Evolutionary conservation across 805 yeast genomes (phyloP), one percentile per base, ranked within the genome.

Genomic region (Candida sakaeoensis): DNA sequence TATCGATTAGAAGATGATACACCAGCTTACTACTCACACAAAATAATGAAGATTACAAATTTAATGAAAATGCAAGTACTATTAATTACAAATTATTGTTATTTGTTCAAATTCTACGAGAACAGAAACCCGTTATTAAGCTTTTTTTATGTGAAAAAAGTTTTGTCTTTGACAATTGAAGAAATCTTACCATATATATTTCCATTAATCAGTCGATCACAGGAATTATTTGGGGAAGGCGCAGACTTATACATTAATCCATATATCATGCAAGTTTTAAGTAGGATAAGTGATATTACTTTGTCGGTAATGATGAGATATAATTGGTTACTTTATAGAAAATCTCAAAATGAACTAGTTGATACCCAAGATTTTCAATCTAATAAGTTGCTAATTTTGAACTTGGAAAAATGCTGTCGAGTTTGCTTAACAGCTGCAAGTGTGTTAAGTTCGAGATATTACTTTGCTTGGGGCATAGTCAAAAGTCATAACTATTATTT

Each of bases 401-500:
- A 38, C n/a, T 25, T 48, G 19, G 39, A 37, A 19, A 46, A 44
- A 36, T 38, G 45, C 25, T 30, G 37, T 12, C 36, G 43, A 15
- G 32, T 43, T 2, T 44, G 3, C 53, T 57, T 10, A 22, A 45
- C 26, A n/a, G 50, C 43, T 12, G 54, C 10, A 47, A 57, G 5
- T 44, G 61, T 25, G 66, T 58, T 83, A 25, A 76, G 85, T 15
- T 65, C 61, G 16, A 69, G 78, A 46, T 82, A 80, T 52, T 79
- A 78, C 41, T 80, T 80, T 53, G 84, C 88, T 2, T 79, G 82
- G 79, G 73, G 83, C 54, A 70, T 82, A 53, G 66, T 76, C 31
- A 81, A 80, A 49, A 81, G 83, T 1, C 75, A 74, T 36, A 57
- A 54, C 4, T 69, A 63, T 33, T 50, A 78, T 19, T 47, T 70